Evolutionary conservation across 2,329 filamentous ascomycete species (phyloP).

Genomic region (Penicillium sp.): DNA sequence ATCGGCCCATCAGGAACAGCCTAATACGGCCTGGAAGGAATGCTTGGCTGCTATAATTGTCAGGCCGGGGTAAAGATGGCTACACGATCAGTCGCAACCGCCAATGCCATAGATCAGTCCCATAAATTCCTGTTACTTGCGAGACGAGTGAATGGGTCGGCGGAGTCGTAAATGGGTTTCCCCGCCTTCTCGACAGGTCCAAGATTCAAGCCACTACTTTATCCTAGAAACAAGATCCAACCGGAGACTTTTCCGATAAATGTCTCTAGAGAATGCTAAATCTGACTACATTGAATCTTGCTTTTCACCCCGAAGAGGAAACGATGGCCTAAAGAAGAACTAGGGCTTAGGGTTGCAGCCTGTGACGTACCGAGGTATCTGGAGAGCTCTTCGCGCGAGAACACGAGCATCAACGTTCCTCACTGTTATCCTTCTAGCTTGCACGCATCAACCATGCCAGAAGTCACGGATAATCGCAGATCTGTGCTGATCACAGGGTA

Average conservation of each 20-base stretch:
- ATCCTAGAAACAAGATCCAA: background rate
- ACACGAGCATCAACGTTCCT: background rate
- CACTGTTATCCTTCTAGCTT: background rate
- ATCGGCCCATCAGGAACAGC: background rate
- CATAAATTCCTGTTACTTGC: background rate
- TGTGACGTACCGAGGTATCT: slow-evolving; percentile 16
- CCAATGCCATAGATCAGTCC: background rate
- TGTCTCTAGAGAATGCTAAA: background rate
- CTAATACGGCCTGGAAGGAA: background rate
- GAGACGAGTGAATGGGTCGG: background rate
- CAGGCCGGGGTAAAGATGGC: background rate
- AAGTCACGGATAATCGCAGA: slow-evolving; percentile 31
- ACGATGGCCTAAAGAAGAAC: slow-evolving; percentile 8
- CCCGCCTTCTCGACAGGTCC: background rate
- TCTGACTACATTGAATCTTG: background rate
- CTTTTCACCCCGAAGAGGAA: background rate
- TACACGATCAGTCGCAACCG: background rate
- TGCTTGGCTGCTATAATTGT: background rate
- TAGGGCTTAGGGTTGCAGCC: slow-evolving; percentile 20
- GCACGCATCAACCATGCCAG: slow-evolving; percentile 21
- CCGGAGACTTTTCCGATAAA: background rate
- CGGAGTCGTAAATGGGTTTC: background rate
- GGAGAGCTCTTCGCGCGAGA: background rate
- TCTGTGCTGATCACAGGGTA: slow-evolving; percentile 46
- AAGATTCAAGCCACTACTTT: background rate